These are phyloP conservation scores for Penicillium sp. DNA, from an alignment of 2,329 filamentous ascomycete genomes.

Conservation along the genomic window DNA sequence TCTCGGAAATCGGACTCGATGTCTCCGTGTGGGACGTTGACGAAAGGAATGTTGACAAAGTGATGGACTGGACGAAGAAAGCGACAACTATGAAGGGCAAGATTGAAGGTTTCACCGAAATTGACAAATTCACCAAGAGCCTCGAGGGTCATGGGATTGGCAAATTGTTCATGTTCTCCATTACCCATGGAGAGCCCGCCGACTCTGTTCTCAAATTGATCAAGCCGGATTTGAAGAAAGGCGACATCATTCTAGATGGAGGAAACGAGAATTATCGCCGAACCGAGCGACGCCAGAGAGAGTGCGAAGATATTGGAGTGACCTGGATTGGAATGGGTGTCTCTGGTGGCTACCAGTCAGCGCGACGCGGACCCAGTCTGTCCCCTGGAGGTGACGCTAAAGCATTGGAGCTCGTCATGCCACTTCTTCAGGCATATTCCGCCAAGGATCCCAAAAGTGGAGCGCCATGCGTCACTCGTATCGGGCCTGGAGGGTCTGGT, in stretches of 20 bases:
- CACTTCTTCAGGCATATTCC: conserved; percentile 65
- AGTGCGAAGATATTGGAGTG: conserved; percentile 63
- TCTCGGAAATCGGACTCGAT: conserved; percentile 46
- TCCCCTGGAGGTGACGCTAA: conserved; percentile 67
- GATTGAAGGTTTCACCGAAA: conserved; percentile 43
- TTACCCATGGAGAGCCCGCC: conserved; percentile 48
- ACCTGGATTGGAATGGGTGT: conserved; percentile 72
- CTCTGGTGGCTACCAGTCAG: conserved; percentile 72
- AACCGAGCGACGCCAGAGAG: conserved; percentile 67
- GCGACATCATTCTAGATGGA: conserved; percentile 72
- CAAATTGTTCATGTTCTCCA: conserved; percentile 50
- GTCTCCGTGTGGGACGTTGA: conserved; percentile 49
- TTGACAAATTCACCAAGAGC: conserved; percentile 44
- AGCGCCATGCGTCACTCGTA: conserved; percentile 64
- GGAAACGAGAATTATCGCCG: conserved; percentile 71
- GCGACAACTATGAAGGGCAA: conserved; percentile 37
- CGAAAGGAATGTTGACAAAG: conserved; percentile 42
- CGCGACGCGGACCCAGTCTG: conserved; percentile 69
- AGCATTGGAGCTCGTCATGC: conserved; percentile 64
- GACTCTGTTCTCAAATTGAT: conserved; percentile 48
- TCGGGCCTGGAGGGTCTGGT: conserved; percentile 68
- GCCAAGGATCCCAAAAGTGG: conserved; percentile 65
- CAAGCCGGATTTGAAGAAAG: conserved; percentile 59
- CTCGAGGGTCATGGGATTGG: conserved; percentile 40
- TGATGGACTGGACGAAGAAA: conserved; percentile 34